phyloP scores from a whole-genome alignment of 73 alveolate genomes.

The Tetrahymena elliotti region DNA sequence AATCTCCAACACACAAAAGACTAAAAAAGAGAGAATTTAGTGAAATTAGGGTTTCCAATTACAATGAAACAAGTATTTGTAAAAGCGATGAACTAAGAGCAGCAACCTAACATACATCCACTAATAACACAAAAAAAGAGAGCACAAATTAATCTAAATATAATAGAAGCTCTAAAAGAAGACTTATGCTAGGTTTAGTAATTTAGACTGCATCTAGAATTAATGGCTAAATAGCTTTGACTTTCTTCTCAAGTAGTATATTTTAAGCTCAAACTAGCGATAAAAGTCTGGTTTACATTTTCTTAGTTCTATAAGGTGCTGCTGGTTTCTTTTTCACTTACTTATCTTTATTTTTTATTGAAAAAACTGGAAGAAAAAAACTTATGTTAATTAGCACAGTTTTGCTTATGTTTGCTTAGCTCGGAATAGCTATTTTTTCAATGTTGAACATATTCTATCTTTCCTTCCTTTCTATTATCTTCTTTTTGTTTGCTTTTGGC shows the following conservation, averaged over 20 bases:
- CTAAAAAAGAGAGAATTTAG: neutral
- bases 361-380: neutral
- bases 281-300: neutral
- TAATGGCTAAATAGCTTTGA: neutral
- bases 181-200: neutral
- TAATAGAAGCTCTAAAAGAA: neutral
- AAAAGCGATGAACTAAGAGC: neutral
- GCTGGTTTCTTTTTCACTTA: neutral
- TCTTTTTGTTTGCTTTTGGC: neutral
- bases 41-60: too few species aligned
- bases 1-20: neutral
- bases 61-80: neutral
- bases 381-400: neutral
- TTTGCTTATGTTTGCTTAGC: neutral
- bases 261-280: neutral
- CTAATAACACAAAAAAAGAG: neutral
- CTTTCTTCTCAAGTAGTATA: neutral
- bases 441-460: neutral
- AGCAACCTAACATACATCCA: neutral
- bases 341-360: neutral
- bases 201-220: neutral
- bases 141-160: neutral
- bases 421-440: neutral
- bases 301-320: neutral
- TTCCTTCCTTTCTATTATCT: neutral